Percentiles rank a stretch among this genome's conserved stretches.
phyloP scores from a whole-genome alignment of 495 filamentous ascomycete genomes.

The Opeltia flavorubescens region DNA sequence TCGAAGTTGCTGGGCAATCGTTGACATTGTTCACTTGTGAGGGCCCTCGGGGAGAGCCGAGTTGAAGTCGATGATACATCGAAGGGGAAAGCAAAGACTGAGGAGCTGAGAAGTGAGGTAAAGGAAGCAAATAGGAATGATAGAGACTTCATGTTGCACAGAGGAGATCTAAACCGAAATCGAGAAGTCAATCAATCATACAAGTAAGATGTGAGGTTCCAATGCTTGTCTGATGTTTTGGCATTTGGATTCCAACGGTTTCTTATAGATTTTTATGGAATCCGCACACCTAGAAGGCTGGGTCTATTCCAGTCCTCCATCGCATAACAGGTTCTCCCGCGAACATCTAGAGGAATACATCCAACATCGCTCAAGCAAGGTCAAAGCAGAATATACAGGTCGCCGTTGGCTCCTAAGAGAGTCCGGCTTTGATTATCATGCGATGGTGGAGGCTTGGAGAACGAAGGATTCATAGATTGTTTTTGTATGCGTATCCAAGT shows the following conservation, averaged over 20 bases:
- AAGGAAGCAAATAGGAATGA: not conserved
- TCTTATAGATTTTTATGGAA: not conserved
- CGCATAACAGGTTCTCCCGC: not conserved
- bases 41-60: too few relatives aligned
- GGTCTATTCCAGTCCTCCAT: not conserved
- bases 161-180: not conserved
- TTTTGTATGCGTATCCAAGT: not conserved
- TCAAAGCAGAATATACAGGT: not conserved
- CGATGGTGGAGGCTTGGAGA: not conserved
- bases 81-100: not conserved
- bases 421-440: not conserved
- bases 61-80: too few relatives aligned
- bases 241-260: not conserved
- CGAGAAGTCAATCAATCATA: not conserved
- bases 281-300: not conserved
- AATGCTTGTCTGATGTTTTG: too few relatives aligned
- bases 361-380: not conserved
- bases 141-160: not conserved
- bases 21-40: too few relatives aligned
- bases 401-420: not conserved
- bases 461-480: not conserved
- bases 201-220: too few relatives aligned
- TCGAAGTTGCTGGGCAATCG: not conserved
- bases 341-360: not conserved
- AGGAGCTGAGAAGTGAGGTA: not conserved